Evolutionary conservation across 331 rosid genomes (phyloP), one percentile per base, ranked within the genome.

Genomic region (Dryas integrifolia): DNA sequence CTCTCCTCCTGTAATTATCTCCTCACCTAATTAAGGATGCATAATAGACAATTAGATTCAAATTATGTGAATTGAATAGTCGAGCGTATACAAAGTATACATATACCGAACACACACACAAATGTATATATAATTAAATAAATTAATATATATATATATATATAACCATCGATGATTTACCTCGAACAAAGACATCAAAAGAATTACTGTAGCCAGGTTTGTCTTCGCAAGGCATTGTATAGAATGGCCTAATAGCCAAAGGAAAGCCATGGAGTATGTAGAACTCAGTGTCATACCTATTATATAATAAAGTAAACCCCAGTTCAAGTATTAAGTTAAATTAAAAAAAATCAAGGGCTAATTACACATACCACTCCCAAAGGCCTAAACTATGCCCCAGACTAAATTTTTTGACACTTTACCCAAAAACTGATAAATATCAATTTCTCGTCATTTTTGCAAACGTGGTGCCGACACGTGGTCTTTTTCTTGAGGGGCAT

Each of bases 1-100:
- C 82, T 95, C 97, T 15, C 90, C 98, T 58, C 99, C 99, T 1
- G 99, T 92, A 80, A 95, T 95, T 5, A 95, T 95, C 77, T 95
- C 98, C 88, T 95, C 99, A 26, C 99, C 99, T 92, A 49, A 26
- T 30, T 26, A 26, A 26, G 49, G 65, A 73, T 55, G 26, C 63
- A 44, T 11, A 62, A 73, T 11, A 40, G 18, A 51, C 14, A 14
- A 40, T 50, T 15, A 43, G 51, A 24, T 48, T 39, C 8, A 52
- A 70, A 69, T 44, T 15, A 60, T 62, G 55, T 67, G 39, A 26
- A 26, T 26, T 16, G 68, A 26, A 26, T 26, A 26, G 30, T 26
- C 30, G 30, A 26, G 30, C 0, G 30, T 26, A 26, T 26, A 26
- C 1, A 26, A 26, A 26, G 30, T 2, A 26, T 26, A 26, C 2